Conservation (phyloP, 352 stramenopile species). For the Globisporangium barbulae region DNA sequence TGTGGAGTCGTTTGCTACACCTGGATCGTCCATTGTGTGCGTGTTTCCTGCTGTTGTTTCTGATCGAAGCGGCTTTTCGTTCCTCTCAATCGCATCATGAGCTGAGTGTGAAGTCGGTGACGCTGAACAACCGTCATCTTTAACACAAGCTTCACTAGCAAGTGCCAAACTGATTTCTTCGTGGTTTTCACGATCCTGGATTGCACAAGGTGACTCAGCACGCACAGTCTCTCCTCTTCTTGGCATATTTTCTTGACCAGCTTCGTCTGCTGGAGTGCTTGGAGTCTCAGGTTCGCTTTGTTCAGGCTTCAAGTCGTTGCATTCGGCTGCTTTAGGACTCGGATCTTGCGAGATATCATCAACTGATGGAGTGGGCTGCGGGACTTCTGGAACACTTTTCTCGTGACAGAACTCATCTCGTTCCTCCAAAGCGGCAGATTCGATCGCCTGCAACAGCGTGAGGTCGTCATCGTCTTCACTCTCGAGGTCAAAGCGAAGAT, state of each 20-base stretch:
- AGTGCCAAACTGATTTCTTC: not conserved
- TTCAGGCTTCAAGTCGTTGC: not conserved
- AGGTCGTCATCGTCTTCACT: constrained; percentile 7
- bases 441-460: constrained; percentile 6
- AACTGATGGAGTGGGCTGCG: not conserved
- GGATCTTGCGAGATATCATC: not conserved
- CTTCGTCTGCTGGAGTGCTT: not conserved
- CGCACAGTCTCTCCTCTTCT: not conserved
- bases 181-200: not conserved
- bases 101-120: too few relatives aligned
- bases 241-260: not conserved
- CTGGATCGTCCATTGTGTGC: too few relatives aligned
- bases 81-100: too few relatives aligned
- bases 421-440: not conserved
- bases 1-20: too few relatives aligned
- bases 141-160: not conserved
- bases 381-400: not conserved
- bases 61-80: too few relatives aligned
- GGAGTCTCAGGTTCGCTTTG: not conserved
- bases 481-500: not conserved
- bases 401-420: not conserved
- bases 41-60: too few relatives aligned
- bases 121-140: not conserved
- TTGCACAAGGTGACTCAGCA: not conserved
- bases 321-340: not conserved